A percentile compares a stretch with the other conserved stretches of the same genome.
phyloP scores from a whole-genome alignment of 1,284 basidiomycete species.

The Cronartium quercuum region DNA sequence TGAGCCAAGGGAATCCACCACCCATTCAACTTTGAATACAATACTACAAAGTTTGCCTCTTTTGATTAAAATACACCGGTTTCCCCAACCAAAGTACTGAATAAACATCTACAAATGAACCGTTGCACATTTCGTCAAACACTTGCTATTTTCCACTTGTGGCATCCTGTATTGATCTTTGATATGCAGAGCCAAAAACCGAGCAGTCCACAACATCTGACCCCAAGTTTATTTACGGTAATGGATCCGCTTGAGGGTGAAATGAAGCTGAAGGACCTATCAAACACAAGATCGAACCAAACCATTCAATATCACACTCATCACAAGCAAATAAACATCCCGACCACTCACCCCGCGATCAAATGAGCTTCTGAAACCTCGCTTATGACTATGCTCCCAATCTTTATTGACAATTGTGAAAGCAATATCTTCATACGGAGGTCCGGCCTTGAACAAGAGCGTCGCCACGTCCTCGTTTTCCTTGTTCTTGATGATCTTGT shows the following conservation, averaged over 20 bases:
- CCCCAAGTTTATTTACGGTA: slow-evolving; percentile 29
- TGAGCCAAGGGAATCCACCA: too few relatives aligned
- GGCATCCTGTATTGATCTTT: too few relatives aligned
- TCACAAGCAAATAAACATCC: background rate
- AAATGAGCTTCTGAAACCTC: slow-evolving; percentile 57
- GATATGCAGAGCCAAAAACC: too few relatives aligned
- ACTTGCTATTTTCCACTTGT: too few relatives aligned
- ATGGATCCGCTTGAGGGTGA: slow-evolving; percentile 38
- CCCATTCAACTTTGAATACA: too few relatives aligned
- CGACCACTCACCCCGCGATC: slow-evolving; percentile 54
- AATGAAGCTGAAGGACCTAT: slow-evolving; percentile 39
- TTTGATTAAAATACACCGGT: too few relatives aligned
- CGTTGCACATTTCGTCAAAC: too few relatives aligned
- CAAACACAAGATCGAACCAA: background rate
- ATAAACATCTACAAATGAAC: too few relatives aligned
- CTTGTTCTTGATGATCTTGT: slow-evolving; percentile 51
- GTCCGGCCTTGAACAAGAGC: slow-evolving; percentile 88
- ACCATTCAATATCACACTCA: background rate
- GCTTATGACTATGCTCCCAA: slow-evolving; percentile 96
- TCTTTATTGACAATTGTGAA: slow-evolving; percentile 95
- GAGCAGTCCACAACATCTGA: background rate
- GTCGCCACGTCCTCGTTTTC: slow-evolving; percentile 85
- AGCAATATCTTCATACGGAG: slow-evolving; percentile 97
- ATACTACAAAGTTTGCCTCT: too few relatives aligned
- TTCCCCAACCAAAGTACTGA: too few relatives aligned